Percentiles rank a stretch among this genome's conserved stretches.
phyloP scores from a whole-genome alignment of 2,329 filamentous ascomycete species.

The Ceratocystis lukuohia region DNA sequence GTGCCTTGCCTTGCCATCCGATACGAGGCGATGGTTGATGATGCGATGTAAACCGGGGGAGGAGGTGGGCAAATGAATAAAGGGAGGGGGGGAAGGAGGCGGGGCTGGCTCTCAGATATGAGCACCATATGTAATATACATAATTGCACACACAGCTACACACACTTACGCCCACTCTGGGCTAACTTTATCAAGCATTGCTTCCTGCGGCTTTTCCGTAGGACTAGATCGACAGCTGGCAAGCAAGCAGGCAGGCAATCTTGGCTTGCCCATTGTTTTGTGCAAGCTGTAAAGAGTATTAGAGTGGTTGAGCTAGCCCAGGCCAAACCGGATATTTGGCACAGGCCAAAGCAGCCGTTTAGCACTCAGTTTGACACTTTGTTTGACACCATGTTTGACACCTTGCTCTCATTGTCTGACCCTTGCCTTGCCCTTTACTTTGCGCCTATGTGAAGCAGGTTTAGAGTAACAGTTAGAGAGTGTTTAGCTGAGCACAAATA shows the following conservation, averaged over 20 bases:
- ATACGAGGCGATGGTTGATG: neutral
- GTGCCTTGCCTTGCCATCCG: neutral
- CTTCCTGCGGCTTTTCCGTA: too few relatives aligned
- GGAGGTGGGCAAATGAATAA: neutral
- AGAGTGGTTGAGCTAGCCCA: neutral
- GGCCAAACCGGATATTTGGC: neutral
- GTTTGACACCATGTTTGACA: neutral
- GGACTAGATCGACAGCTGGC: too few relatives aligned
- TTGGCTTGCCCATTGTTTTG: neutral
- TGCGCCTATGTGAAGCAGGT: too few relatives aligned
- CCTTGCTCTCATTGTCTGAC: neutral
- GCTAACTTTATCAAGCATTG: too few relatives aligned
- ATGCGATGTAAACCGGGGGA: neutral
- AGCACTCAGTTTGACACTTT: neutral
- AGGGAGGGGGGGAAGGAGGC: neutral
- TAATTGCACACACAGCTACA: too few relatives aligned
- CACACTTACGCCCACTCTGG: too few relatives aligned
- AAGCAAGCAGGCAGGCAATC: too few relatives aligned
- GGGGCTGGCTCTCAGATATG: neutral
- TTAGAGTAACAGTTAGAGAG: too few relatives aligned
- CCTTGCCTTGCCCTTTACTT: neutral
- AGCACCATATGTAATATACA: neutral
- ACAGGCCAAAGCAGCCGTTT: neutral
- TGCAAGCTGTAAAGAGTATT: neutral
- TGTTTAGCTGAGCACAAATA: too few relatives aligned